Conservation (phyloP, 2,329 filamentous ascomycete genomes). For the Microsporum canis region DNA sequence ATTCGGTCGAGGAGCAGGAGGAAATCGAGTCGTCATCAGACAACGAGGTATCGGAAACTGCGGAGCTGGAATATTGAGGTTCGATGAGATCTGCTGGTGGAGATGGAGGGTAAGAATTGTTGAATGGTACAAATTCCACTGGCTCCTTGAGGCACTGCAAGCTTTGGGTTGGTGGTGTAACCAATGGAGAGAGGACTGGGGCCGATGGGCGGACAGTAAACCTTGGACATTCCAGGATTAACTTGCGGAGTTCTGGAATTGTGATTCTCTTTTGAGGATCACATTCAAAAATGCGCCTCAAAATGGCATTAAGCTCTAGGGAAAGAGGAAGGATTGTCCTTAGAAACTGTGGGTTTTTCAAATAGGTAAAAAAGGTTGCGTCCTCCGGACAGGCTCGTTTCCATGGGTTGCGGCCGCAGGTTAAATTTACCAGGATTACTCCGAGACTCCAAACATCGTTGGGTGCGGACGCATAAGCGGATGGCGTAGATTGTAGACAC, state of each 20-base stretch:
- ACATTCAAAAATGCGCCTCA: constrained; percentile 77
- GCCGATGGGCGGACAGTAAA: constrained; percentile 46
- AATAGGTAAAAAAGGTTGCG: constrained; percentile 85
- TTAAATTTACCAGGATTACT: constrained; percentile 93
- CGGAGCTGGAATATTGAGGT: constrained; percentile 30
- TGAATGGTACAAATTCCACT: constrained; percentile 25
- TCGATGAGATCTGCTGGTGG: constrained; percentile 26
- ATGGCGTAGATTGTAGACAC: constrained; percentile 66
- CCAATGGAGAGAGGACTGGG: constrained; percentile 4
- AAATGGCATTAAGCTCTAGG: constrained; percentile 74
- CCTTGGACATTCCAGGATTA: constrained; percentile 63
- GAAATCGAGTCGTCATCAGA: constrained; percentile 29
- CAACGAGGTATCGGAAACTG: constrained; percentile 30
- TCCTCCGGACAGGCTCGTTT: constrained; percentile 91
- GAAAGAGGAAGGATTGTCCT: constrained; percentile 87
- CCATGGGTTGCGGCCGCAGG: constrained; percentile 97
- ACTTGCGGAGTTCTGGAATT: constrained; percentile 63
- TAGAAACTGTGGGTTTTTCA: constrained; percentile 74
- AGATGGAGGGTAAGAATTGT: constrained; percentile 25
- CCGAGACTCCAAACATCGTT: constrained; percentile 99
- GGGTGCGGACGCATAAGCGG: constrained; percentile 76
- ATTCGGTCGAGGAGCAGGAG: constrained; percentile 26
- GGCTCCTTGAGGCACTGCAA: constrained; percentile 24
- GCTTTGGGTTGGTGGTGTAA: constrained; percentile 26
- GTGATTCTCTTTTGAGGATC: constrained; percentile 74